A percentile compares a stretch with the other conserved stretches of the same genome.
phyloP scores from a whole-genome alignment of 140 eudicot species.

The Bidens hawaiensis region DNA sequence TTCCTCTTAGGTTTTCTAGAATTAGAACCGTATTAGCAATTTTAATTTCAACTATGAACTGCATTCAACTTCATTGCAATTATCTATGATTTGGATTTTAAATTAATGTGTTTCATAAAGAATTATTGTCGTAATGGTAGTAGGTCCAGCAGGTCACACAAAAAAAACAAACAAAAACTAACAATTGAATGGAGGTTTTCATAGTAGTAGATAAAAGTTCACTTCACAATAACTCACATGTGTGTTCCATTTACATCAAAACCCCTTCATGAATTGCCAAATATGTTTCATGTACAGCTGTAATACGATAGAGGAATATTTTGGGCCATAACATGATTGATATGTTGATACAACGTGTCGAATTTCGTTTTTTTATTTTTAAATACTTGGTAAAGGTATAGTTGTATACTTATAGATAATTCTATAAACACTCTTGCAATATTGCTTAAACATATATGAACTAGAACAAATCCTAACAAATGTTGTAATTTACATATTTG shows the following conservation, averaged over 20 bases:
- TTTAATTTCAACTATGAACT: too few relatives aligned
- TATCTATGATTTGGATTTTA: neutral
- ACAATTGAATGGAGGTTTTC: neutral
- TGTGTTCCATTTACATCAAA: too few relatives aligned
- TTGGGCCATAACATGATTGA: too few relatives aligned
- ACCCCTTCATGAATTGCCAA: too few relatives aligned
- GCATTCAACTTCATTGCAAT: too few relatives aligned
- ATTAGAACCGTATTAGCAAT: too few relatives aligned
- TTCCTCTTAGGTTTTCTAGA: neutral
- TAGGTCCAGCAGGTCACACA: slow-evolving; percentile 15
- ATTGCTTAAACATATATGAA: slow-evolving; percentile 19
- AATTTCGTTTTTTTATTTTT: slow-evolving; percentile 23
- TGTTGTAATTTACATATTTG: slow-evolving; percentile 28
- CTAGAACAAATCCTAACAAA: slow-evolving; percentile 26
- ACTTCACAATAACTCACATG: too few relatives aligned
- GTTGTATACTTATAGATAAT: slow-evolving; percentile 15
- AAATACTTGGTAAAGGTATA: too few relatives aligned
- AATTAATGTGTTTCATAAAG: neutral
- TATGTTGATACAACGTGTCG: slow-evolving; percentile 2
- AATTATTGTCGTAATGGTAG: slow-evolving; percentile 21
- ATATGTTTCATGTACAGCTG: too few relatives aligned
- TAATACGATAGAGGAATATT: too few relatives aligned
- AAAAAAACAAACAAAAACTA: neutral
- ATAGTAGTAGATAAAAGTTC: neutral
- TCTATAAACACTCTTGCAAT: slow-evolving; percentile 17